Evolutionary conservation across 2,329 filamentous ascomycete species (phyloP).

Genomic region (Camillea tinctor): DNA sequence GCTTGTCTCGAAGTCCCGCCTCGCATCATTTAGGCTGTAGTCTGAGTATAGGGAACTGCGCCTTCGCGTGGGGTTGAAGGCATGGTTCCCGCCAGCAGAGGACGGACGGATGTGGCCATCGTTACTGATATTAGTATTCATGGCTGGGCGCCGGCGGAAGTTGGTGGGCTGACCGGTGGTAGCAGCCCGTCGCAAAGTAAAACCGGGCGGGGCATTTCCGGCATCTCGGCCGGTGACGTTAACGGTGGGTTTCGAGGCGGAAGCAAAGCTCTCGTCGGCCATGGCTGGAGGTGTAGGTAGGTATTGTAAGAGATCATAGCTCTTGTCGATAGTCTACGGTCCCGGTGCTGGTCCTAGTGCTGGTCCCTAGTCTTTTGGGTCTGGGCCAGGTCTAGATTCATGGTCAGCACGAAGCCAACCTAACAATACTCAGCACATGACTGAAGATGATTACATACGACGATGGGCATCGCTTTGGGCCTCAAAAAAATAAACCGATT

Average conservation of each 20-base stretch:
- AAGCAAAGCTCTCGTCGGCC: constrained; percentile 28
- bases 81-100: constrained; percentile 15
- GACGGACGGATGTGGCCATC: constrained; percentile 8
- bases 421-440: too few species aligned
- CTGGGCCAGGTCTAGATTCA: too few species aligned
- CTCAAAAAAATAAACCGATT: neutral
- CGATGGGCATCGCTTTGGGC: neutral
- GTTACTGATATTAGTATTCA: constrained; percentile 1
- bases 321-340: neutral
- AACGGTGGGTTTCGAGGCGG: constrained; percentile 22
- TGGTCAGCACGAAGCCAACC: neutral
- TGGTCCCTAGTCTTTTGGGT: too few species aligned
- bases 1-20: constrained; percentile 61
- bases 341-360: too few species aligned
- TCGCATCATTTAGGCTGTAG: constrained; percentile 67
- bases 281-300: constrained; percentile 19
- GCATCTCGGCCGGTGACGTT: constrained; percentile 18
- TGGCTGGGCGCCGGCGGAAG: constrained; percentile 24
- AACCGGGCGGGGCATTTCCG: constrained; percentile 30
- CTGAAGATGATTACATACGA: too few species aligned
- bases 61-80: constrained; percentile 45
- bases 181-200: constrained; percentile 41
- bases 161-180: constrained; percentile 37
- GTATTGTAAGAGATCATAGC: constrained; percentile 18
- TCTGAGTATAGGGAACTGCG: constrained; percentile 80